These are phyloP conservation scores for Elongisporangium prolatum DNA, from an alignment of 352 stramenopile genomes.

Conservation along the genomic window DNA sequence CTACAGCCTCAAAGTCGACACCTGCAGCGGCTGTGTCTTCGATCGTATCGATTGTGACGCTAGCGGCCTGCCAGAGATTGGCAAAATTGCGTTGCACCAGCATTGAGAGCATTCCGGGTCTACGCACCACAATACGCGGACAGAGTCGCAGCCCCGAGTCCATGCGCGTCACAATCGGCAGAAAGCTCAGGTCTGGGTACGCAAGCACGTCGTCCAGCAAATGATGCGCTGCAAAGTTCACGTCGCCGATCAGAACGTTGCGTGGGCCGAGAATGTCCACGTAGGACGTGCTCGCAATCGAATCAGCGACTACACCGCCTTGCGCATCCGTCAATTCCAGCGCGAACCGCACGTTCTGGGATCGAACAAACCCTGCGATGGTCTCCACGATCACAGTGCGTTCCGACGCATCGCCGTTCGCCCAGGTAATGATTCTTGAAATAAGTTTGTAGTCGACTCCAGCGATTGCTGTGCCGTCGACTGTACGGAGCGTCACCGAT, in stretches of 20 bases:
- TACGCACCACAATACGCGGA: constrained; percentile 28
- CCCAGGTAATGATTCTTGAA: constrained; percentile 32
- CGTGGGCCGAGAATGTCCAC: constrained; percentile 40
- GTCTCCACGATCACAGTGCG: constrained; percentile 43
- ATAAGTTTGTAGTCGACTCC: constrained; percentile 48
- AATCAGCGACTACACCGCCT: constrained; percentile 15
- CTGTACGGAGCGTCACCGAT: constrained; percentile 34
- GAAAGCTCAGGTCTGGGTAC: constrained; percentile 40
- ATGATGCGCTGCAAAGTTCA: constrained; percentile 45
- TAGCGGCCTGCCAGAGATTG: constrained; percentile 17
- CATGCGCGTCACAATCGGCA: constrained; percentile 36
- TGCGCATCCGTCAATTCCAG: constrained; percentile 30
- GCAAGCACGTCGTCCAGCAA: constrained; percentile 27
- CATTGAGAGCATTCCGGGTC: constrained; percentile 32
- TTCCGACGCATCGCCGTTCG: constrained; percentile 42
- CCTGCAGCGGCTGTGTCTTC: constrained; percentile 40
- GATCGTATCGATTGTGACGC: constrained; percentile 31
- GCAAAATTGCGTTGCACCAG: constrained; percentile 49
- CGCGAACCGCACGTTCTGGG: constrained; percentile 20
- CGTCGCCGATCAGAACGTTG: constrained; percentile 29
- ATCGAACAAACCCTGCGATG: constrained; percentile 25
- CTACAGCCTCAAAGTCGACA: constrained; percentile 46
- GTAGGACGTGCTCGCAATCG: constrained; percentile 27
- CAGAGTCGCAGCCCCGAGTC: constrained; percentile 52
- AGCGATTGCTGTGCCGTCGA: constrained; percentile 39